A percentile compares a stretch with the other conserved stretches of the same genome.
Conservation (phyloP, 1,139 yeast species). For the Diutina ranongensis region DNA sequence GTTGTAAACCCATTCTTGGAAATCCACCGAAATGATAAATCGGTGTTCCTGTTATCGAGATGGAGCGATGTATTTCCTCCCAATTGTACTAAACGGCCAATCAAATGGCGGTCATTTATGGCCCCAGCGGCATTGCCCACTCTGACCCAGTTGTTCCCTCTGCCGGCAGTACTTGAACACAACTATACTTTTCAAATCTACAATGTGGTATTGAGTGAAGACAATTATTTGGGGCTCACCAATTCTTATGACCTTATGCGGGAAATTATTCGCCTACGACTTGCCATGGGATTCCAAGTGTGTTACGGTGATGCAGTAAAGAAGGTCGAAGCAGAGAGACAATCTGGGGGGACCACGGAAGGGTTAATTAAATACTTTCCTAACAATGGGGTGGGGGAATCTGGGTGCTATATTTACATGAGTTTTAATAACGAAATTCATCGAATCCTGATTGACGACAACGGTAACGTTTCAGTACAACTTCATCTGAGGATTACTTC, state of each 20-base stretch:
- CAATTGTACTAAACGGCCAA: constrained; percentile 48
- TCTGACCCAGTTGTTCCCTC: constrained; percentile 68
- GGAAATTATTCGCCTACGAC: constrained; percentile 77
- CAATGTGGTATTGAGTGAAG: constrained; percentile 47
- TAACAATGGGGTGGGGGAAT: constrained; percentile 11
- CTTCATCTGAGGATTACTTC: constrained; percentile 35
- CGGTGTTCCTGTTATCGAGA: constrained; percentile 28
- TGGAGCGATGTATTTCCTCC: constrained; percentile 88
- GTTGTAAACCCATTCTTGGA: constrained; percentile 62
- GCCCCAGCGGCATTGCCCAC: constrained; percentile 91
- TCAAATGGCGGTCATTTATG: constrained; percentile 87
- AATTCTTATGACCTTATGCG: constrained; percentile 58
- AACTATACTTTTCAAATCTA: constrained; percentile 54
- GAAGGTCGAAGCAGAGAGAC: constrained; percentile 50
- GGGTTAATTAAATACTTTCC: constrained; percentile 32
- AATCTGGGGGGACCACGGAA: constrained; percentile 45
- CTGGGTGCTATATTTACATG: constrained; percentile 59
- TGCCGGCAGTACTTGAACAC: constrained; percentile 45
- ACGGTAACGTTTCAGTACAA: constrained; percentile 66
- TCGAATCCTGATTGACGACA: constrained; percentile 59
- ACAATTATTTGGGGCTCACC: constrained; percentile 37
- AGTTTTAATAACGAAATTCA: constrained; percentile 78
- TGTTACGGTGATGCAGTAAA: constrained; percentile 62
- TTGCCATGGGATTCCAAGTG: constrained; percentile 83
- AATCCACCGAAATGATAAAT: constrained; percentile 26